These are phyloP conservation scores for Porpolomopsis calyptriformis DNA, from an alignment of 768 basidiomycete species.

Conservation along the genomic window DNA sequence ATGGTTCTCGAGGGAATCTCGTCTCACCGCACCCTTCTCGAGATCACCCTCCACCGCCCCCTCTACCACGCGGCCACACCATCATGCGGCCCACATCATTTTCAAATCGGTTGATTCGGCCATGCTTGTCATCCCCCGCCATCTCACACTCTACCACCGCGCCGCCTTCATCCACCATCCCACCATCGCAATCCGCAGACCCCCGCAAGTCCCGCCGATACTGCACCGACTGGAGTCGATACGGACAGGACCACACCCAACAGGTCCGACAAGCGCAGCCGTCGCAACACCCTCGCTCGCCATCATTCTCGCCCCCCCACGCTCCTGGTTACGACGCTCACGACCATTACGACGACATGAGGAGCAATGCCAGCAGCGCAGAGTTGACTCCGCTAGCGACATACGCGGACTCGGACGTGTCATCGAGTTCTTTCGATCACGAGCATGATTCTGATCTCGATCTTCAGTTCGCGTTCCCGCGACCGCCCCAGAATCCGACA, in stretches of 20 bases:
- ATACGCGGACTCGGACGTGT: constrained; percentile 23
- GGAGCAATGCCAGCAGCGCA: constrained; percentile 13
- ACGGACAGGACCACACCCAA: constrained; percentile 6
- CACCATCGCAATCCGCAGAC: constrained; percentile 17
- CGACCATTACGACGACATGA: neutral
- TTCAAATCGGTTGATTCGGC: neutral
- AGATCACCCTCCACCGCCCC: no score
- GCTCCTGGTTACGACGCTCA: neutral
- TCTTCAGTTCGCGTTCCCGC: constrained; percentile 27
- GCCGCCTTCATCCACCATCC: neutral
- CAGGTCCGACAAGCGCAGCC: neutral
- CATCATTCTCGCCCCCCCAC: neutral
- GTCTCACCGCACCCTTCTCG: no score
- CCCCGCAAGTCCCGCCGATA: constrained; percentile 22
- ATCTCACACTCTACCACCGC: neutral
- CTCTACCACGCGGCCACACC: no score
- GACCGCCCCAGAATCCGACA: constrained; percentile 31
- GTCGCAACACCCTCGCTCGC: neutral
- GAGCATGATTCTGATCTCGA: constrained; percentile 19
- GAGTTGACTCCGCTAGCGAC: constrained; percentile 21
- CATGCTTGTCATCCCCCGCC: constrained; percentile 1
- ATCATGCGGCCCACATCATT: no score
- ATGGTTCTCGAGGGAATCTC: no score
- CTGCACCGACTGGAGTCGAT: constrained; percentile 21
- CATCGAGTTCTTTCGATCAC: constrained; percentile 23